A percentile compares a stretch with the other conserved stretches of the same genome.
phyloP scores from a whole-genome alignment of 768 basidiomycete species.

The Trametes gibbosa region DNA sequence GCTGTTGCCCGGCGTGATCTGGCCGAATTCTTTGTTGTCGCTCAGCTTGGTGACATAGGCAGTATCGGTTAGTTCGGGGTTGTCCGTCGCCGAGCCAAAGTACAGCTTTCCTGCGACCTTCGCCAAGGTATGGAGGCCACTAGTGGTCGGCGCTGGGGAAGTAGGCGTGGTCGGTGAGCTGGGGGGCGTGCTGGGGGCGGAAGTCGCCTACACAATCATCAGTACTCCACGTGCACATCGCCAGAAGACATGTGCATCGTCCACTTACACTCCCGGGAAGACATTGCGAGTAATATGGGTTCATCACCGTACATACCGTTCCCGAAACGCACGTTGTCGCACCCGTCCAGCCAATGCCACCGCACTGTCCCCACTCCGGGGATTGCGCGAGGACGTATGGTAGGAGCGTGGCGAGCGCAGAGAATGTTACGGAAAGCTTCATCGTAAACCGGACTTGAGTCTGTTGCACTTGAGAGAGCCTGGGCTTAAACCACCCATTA shows the following conservation, averaged over 20 bases:
- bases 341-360: conserved; percentile 38
- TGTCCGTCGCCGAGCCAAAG: conserved; percentile 49
- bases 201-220: not conserved
- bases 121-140: conserved; percentile 36
- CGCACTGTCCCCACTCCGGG: conserved; percentile 31
- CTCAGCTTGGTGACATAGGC: conserved; percentile 38
- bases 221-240: not conserved
- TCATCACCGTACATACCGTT: conserved; percentile 35
- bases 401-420: conserved; percentile 28
- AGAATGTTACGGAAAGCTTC: conserved; percentile 27
- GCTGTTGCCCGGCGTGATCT: conserved; percentile 44
- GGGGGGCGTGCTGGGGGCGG: not conserved
- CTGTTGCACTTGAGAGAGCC: not conserved
- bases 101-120: conserved; percentile 42
- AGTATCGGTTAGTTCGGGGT: conserved; percentile 40
- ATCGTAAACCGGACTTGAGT: not conserved
- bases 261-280: conserved; percentile 29
- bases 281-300: conserved; percentile 46
- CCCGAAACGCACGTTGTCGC: conserved; percentile 40
- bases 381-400: conserved; percentile 27
- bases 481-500: not conserved
- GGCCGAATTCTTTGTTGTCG: conserved; percentile 39
- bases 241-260: not conserved
- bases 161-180: not conserved
- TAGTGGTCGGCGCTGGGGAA: conserved; percentile 2